A percentile compares a stretch with the other conserved stretches of the same genome.
These are phyloP conservation scores for Trichoderma arundinaceum DNA, from an alignment of 2,329 filamentous ascomycete species.

Conservation along the genomic window DNA sequence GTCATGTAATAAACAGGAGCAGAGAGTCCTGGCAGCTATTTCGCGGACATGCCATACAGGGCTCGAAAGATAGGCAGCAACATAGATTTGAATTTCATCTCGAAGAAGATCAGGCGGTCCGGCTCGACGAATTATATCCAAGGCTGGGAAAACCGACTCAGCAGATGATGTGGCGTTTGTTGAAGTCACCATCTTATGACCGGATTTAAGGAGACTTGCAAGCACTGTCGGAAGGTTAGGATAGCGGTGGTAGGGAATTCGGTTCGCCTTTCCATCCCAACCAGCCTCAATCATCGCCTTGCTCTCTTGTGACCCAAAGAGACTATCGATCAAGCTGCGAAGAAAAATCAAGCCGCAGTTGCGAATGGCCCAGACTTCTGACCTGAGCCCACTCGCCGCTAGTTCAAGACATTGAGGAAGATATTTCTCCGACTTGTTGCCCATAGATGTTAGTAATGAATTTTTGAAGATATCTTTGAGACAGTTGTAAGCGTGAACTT, in stretches of 20 bases:
- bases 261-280: conserved; percentile 67
- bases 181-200: conserved; percentile 52
- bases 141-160: conserved; percentile 79
- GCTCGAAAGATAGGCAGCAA: conserved; percentile 68
- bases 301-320: conserved; percentile 77
- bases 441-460: conserved; percentile 73
- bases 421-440: conserved; percentile 73
- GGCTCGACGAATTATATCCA: conserved; percentile 79
- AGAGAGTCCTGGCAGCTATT: conserved; percentile 76
- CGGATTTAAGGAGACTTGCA: conserved; percentile 63
- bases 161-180: conserved; percentile 50
- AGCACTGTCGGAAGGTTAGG: conserved; percentile 68
- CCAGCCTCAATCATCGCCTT: conserved; percentile 65
- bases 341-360: conserved; percentile 93
- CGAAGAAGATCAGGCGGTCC: conserved; percentile 65
- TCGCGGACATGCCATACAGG: conserved; percentile 81
- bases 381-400: conserved; percentile 79
- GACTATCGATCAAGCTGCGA: conserved; percentile 78
- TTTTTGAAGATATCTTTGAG: conserved; percentile 91
- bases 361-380: conserved; percentile 88
- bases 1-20: conserved; percentile 62
- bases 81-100: conserved; percentile 60
- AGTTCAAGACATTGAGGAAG: conserved; percentile 76
- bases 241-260: conserved; percentile 73
- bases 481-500: conserved; percentile 95